Percentiles rank a stretch among this genome's conserved stretches.
Evolutionary conservation across 148 eudicot species (phyloP).

Genomic region (Cornus controversa): DNA sequence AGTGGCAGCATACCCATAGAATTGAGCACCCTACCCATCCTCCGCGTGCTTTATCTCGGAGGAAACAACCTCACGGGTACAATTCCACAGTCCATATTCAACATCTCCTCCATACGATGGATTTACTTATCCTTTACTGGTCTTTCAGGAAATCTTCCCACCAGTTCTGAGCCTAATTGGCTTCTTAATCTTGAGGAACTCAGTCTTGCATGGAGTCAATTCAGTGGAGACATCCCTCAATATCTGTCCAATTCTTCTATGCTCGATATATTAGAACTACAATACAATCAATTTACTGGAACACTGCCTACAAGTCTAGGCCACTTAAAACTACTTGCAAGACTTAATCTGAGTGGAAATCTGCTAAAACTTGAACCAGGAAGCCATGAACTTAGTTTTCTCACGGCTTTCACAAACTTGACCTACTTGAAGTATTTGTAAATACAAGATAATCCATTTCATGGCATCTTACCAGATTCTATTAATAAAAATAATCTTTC

Average conservation of each 20-base stretch:
- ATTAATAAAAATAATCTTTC: too few species aligned
- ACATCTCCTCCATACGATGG: slow-evolving; percentile 12
- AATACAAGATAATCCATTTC: too few species aligned
- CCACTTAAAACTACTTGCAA: not conserved
- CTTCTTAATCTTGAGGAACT: slow-evolving; percentile 23
- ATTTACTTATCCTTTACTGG: slow-evolving; percentile 6
- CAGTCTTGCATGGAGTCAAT: slow-evolving; percentile 6
- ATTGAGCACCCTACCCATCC: too few species aligned
- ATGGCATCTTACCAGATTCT: too few species aligned
- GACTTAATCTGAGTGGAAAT: not conserved
- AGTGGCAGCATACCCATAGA: too few species aligned
- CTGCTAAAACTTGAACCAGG: not conserved
- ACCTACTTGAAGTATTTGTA: not conserved
- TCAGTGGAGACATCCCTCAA: slow-evolving; percentile 20
- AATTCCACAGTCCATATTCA: slow-evolving; percentile 13
- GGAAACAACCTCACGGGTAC: too few species aligned
- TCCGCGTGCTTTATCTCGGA: too few species aligned
- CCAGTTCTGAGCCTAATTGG: slow-evolving; percentile 3
- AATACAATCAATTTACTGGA: slow-evolving; percentile 15
- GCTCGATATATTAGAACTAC: slow-evolving; percentile 1
- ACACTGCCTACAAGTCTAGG: slow-evolving; percentile 7
- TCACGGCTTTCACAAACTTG: not conserved
- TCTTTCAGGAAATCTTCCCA: slow-evolving; percentile 19
- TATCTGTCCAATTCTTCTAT: slow-evolving; percentile 13
- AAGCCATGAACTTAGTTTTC: not conserved